A percentile compares a stretch with the other conserved stretches of the same genome.
Evolutionary conservation across 257 asterid genomes (phyloP).

Genomic region (Eustoma russellianum): DNA sequence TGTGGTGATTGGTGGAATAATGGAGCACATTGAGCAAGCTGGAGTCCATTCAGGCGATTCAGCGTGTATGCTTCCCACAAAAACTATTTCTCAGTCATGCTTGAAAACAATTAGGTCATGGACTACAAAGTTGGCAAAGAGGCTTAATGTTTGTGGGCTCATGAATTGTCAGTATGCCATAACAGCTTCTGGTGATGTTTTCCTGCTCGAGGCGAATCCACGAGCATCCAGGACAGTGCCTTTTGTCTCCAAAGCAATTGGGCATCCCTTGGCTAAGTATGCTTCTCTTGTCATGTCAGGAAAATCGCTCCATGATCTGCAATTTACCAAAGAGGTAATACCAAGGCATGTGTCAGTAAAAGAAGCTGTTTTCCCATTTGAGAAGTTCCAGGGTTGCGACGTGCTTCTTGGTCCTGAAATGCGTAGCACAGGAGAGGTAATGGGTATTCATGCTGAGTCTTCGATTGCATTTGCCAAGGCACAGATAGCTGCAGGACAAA

Average conservation of each 20-base stretch:
- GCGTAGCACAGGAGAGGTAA: conserved; percentile 98
- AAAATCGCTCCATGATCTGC: conserved; percentile 56
- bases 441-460: conserved; percentile 62
- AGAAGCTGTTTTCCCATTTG: conserved; percentile 96
- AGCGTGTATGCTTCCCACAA: conserved; percentile 93
- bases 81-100: conserved; percentile 58
- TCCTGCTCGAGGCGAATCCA: conserved; percentile 92
- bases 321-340: conserved; percentile 74
- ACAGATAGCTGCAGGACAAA: conserved; percentile 90
- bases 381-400: conserved; percentile 92
- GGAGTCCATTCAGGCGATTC: conserved; percentile 98
- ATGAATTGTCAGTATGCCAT: conserved; percentile 97
- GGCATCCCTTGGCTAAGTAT: conserved; percentile 89
- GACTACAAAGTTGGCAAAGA: conserved; percentile 79
- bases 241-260: conserved; percentile 92
- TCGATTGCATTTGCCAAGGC: conserved; percentile 94
- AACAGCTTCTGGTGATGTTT: conserved; percentile 73
- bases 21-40: conserved; percentile 99
- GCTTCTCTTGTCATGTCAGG: conserved; percentile 98
- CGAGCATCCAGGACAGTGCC: conserved; percentile 97
- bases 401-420: conserved; percentile 93
- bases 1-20: conserved; percentile 96
- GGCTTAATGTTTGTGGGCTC: conserved; percentile 71
- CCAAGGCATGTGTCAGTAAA: conserved; percentile 83
- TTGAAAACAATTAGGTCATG: conserved; percentile 76